Percentiles rank a stretch among this genome's conserved stretches.
Conservation (phyloP, 1,284 basidiomycete genomes). For the Puccinia polysora region DNA sequence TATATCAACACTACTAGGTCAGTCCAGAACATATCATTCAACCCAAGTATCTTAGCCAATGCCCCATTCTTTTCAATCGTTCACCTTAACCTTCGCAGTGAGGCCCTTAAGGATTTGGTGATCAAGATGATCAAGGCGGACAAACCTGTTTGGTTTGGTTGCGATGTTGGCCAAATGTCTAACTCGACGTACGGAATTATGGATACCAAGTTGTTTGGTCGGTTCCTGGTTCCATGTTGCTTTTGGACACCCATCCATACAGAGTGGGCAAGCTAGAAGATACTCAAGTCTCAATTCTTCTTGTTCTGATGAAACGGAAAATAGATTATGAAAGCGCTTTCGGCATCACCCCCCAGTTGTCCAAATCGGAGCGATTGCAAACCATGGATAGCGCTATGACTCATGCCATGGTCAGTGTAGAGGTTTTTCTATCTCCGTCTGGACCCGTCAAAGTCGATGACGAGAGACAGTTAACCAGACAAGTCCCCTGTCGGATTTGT, state of each 20-base stretch:
- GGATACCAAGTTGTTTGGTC: conserved; percentile 74
- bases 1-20: conserved; percentile 85
- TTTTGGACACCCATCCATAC: no score
- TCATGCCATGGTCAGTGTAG: conserved; percentile 65
- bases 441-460: not conserved
- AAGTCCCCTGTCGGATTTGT: no score
- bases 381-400: conserved; percentile 81
- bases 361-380: conserved; percentile 78
- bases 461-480: not conserved
- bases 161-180: conserved; percentile 59
- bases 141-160: conserved; percentile 74
- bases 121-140: conserved; percentile 72
- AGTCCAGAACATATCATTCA: conserved; percentile 58
- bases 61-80: not conserved
- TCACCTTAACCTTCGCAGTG: not conserved
- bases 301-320: no score
- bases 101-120: conserved; percentile 33
- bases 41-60: not conserved
- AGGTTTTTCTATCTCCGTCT: no score
- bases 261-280: no score
- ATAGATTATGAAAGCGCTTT: conserved; percentile 55
- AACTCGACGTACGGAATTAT: conserved; percentile 64
- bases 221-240: not conserved
- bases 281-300: not conserved
- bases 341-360: conserved; percentile 61